Evolutionary conservation across 2,329 filamentous ascomycete species (phyloP), one percentile per base, ranked within the genome.

Genomic region (Colletotrichum sp.): DNA sequence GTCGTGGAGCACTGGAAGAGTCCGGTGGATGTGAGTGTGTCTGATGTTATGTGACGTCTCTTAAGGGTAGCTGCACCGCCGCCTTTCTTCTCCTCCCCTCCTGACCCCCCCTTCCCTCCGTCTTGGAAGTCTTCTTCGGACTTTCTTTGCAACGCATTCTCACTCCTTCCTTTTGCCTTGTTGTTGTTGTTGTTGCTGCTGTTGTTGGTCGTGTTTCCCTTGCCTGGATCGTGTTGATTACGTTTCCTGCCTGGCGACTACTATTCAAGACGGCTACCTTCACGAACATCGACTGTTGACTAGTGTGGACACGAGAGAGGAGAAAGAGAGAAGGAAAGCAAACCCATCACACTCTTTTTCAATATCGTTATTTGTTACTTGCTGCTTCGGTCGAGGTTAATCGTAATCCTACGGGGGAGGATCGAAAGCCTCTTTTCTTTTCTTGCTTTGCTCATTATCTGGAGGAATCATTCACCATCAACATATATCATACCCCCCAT

Each of bases 41-140:
- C 34, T 63, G 72, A n/a, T 69, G 32, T 72, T 72, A 68, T 73
- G 73, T 68, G 57, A 52, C 48, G 22, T 75, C 70, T 75, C 64
- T 73, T 68, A 73, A 75, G 69, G 64, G 18, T 36, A 28, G 26
- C 73, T 52, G 70, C 70, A 70, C 73, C 73, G 70, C 70, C 63
- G 15, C 22, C 52, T 32, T 22, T 28, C 30, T 10, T 52, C 44
- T 32, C 24, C 8, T 24, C 18, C n/a, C 44, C 44, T 52, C 44
- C 44, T 52, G 39, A n/a, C 39, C 44, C 44, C 39, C 44, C 44
- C 44, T 22, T 52, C n/a, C 44, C 44, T 52, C 44, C 44, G 8
- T n/a, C 9, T 63, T 44, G 26, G 68, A 65, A 16, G 16, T 28
- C 16, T 68, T 68, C 44, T 72, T 63, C 55, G 69, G 64, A 65